phyloP scores from a whole-genome alignment of 2,329 filamentous ascomycete genomes.

The Spiromastix sp. region DNA sequence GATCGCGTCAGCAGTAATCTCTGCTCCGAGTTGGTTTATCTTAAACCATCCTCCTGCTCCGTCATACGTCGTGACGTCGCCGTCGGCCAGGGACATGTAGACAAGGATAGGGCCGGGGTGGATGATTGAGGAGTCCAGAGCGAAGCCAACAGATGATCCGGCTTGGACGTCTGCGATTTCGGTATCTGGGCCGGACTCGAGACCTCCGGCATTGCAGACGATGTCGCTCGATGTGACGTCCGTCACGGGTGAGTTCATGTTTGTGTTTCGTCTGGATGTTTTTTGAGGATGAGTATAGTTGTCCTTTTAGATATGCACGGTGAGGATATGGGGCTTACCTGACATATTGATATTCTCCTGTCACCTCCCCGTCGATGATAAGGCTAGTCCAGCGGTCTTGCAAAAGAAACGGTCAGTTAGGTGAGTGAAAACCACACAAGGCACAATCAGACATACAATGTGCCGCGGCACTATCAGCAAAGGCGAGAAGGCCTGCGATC shows the following conservation, averaged over 20 bases:
- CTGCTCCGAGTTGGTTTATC: constrained; percentile 1
- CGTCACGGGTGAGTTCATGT: constrained; percentile 5
- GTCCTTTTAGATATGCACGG: neutral
- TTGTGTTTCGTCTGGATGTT: neutral
- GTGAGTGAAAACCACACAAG: neutral
- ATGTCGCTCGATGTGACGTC: constrained; percentile 4
- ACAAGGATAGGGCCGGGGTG: constrained; percentile 4
- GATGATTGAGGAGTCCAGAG: neutral
- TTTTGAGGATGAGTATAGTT: neutral
- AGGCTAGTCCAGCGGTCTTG: constrained; percentile 3
- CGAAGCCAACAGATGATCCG: constrained; percentile 2
- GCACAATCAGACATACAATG: constrained; percentile 3
- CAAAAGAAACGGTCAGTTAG: neutral
- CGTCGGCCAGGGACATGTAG: constrained; percentile 1
- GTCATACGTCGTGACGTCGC: constrained; percentile 3
- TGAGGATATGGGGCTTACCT: neutral
- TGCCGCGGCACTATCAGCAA: constrained; percentile 2
- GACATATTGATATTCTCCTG: constrained; percentile 3
- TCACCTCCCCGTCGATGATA: constrained; percentile 2
- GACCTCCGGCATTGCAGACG: constrained; percentile 3
- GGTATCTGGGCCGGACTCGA: neutral
- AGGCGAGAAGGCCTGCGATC: constrained; percentile 2
- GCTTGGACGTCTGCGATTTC: constrained; percentile 1
- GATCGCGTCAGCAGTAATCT: constrained; percentile 2
- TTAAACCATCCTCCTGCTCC: constrained; percentile 3